A percentile compares a stretch with the other conserved stretches of the same genome.
Evolutionary conservation across 148 eudicot species (phyloP).

Genomic region (Cornus suecica): DNA sequence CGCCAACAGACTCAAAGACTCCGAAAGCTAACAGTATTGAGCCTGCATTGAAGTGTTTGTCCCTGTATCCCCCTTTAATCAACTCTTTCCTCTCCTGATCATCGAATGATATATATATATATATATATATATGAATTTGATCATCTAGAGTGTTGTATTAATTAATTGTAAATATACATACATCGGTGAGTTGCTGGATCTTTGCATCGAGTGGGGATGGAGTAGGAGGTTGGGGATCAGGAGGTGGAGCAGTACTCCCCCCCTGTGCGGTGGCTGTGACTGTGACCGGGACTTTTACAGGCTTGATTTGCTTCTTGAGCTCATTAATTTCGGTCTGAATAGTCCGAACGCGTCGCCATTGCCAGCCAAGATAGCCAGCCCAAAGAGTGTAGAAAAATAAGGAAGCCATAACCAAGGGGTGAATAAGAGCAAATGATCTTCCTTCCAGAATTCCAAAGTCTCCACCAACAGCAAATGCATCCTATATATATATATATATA

Average conservation of each 20-base stretch:
- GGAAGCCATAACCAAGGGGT: conserved; percentile 79
- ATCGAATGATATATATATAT: too few relatives aligned
- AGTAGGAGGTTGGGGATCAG: conserved; percentile 27
- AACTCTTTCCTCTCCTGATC: conserved; percentile 84
- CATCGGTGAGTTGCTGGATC: conserved; percentile 85
- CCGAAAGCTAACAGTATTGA: conserved; percentile 87
- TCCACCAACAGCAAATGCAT: conserved; percentile 85
- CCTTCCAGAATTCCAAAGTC: conserved; percentile 92
- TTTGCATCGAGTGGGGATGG: conserved; percentile 71
- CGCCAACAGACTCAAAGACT: conserved; percentile 68
- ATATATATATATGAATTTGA: too few relatives aligned
- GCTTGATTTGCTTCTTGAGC: conserved; percentile 88
- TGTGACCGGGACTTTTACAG: conserved; percentile 75
- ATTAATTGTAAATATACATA: too few relatives aligned
- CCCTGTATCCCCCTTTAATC: conserved; percentile 83
- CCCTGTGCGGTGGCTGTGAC: conserved; percentile 78
- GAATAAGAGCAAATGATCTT: conserved; percentile 66
- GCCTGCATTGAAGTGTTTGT: conserved; percentile 90
- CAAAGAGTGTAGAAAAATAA: conserved; percentile 70
- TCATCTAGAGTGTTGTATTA: too few relatives aligned
- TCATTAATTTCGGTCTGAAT: conserved; percentile 72
- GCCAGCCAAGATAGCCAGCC: conserved; percentile 98
- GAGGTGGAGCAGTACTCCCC: conserved; percentile 18
- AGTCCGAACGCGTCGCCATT: conserved; percentile 85
- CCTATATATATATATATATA: conserved; percentile 45